Evolutionary conservation across 768 basidiomycete species (phyloP).

Genomic region (Boletus coccyginus): DNA sequence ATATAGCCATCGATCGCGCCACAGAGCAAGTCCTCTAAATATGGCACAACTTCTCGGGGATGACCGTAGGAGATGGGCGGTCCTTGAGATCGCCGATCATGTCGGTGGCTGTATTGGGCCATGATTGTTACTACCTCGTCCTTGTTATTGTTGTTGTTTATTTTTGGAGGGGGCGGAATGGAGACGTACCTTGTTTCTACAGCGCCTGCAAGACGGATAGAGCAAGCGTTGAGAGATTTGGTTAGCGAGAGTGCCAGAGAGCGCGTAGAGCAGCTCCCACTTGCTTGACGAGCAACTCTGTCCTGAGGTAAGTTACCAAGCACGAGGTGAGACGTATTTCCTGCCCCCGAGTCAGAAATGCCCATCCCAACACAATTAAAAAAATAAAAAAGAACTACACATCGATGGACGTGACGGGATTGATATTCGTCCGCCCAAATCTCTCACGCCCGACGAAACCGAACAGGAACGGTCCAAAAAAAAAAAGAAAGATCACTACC

Average conservation of each 20-base stretch:
- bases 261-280: slow-evolving; percentile 14
- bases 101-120: slow-evolving; percentile 40
- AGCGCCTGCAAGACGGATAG: slow-evolving; percentile 8
- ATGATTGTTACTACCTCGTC: too few species aligned
- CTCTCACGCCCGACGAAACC: slow-evolving; percentile 67
- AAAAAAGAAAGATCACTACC: slow-evolving; percentile 42
- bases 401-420: slow-evolving; percentile 56
- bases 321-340: slow-evolving; percentile 55
- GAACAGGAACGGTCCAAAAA: slow-evolving; percentile 52
- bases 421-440: slow-evolving; percentile 57
- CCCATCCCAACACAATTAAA: too few species aligned
- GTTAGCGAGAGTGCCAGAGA: slow-evolving; percentile 27
- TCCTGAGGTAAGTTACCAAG: slow-evolving; percentile 61
- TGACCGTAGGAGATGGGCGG: slow-evolving; percentile 60
- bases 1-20: slow-evolving; percentile 41
- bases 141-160: background rate
- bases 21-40: slow-evolving; percentile 55
- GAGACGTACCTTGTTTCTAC: slow-evolving; percentile 20
- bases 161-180: background rate
- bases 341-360: slow-evolving; percentile 15
- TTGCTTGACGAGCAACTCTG: slow-evolving; percentile 23
- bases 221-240: background rate
- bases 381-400: background rate
- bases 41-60: slow-evolving; percentile 52
- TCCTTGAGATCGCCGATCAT: slow-evolving; percentile 71